Evolutionary conservation across 2,329 filamentous ascomycete genomes (phyloP), one percentile per base, ranked within the genome.

Genomic region (Colletotrichum sansevieriae): DNA sequence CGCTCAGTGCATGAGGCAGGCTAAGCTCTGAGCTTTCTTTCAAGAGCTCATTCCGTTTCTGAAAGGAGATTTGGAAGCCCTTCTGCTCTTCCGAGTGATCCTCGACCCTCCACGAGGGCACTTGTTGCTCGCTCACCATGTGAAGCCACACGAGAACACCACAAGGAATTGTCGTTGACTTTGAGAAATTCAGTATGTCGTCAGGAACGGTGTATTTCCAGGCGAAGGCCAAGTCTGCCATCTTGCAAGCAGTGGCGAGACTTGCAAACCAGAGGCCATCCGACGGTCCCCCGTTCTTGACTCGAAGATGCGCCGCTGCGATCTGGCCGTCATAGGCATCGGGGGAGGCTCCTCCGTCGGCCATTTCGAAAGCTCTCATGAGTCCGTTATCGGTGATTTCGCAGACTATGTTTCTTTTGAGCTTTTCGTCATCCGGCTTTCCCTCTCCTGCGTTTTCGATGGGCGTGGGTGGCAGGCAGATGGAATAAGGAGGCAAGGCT

Each of bases 181-280:
- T n/a, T 18, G n/a, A n/a, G n/a, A 46, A 46, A n/a, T 18, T 3
- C 18, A 20, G 6, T 1, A 46, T 46, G 3, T 18, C n/a, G 5
- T 46, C n/a, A 10, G n/a, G 43, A 22, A 46, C 18, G 9, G 15
- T n/a, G 25, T 41, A 57, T 15, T 43, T 57, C 54, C 54, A 57
- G n/a, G 13, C 18, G 13, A 57, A 43, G 3, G 54, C 41, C 3
- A 37, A 22, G 8, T 43, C 10, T 13, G 3, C 15, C 12, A 57
- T 25, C 9, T 25, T 41, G 9, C 8, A 41, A 1, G 54, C 54
- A 5, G 54, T 57, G 13, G 35, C 54, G 22, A 43, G 12, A 11
- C 35, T 41, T 4, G 54, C 54, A 41, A 57, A 57, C 54, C 54
- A 57, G 22, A 57, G 18, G n/a, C 54, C 54, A 5, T 57, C 35